Conservation (phyloP, 495 filamentous ascomycete genomes). For the Glarea lozoyensis region DNA sequence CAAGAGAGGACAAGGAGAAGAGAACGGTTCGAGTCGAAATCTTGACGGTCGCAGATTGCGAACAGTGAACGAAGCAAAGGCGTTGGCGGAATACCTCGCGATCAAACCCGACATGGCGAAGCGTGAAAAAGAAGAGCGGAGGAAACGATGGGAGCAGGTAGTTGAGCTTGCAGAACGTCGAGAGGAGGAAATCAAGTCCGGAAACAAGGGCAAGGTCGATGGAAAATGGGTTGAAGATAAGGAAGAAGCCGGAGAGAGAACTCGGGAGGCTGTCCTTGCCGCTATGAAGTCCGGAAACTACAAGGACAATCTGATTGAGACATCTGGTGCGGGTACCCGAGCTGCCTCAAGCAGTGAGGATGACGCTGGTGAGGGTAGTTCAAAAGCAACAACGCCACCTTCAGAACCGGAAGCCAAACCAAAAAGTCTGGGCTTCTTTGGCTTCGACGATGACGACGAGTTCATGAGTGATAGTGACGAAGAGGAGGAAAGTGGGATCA, state of each 20-base stretch:
- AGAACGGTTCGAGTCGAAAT: conserved; percentile 82
- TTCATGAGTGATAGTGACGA: conserved; percentile 76
- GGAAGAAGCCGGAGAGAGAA: conserved; percentile 74
- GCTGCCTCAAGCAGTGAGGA: conserved; percentile 32
- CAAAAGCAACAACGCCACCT: conserved; percentile 25
- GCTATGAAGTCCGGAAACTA: conserved; percentile 63
- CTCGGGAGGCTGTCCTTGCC: conserved; percentile 69
- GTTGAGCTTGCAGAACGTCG: conserved; percentile 73
- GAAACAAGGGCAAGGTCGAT: conserved; percentile 63
- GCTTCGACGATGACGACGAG: conserved; percentile 88
- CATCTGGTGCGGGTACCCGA: conserved; percentile 27
- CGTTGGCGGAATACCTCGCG: conserved; percentile 86
- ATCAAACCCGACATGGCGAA: conserved; percentile 95
- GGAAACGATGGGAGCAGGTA: conserved; percentile 73
- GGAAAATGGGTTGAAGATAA: conserved; percentile 91
- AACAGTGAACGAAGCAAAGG: conserved; percentile 90
- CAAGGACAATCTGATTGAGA: conserved; percentile 39
- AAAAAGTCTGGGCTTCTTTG: conserved; percentile 53
- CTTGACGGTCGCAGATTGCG: conserved; percentile 85
- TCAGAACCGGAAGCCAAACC: conserved; percentile 35
- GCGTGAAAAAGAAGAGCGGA: conserved; percentile 76
- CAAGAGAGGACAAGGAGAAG: conserved; percentile 76
- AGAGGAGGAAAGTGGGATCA: conserved; percentile 34
- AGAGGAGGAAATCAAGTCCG: conserved; percentile 68
- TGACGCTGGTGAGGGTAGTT: conserved; percentile 27